These are phyloP conservation scores for Pascua guehoae DNA, from an alignment of 1,284 basidiomycete genomes.

Conservation along the genomic window DNA sequence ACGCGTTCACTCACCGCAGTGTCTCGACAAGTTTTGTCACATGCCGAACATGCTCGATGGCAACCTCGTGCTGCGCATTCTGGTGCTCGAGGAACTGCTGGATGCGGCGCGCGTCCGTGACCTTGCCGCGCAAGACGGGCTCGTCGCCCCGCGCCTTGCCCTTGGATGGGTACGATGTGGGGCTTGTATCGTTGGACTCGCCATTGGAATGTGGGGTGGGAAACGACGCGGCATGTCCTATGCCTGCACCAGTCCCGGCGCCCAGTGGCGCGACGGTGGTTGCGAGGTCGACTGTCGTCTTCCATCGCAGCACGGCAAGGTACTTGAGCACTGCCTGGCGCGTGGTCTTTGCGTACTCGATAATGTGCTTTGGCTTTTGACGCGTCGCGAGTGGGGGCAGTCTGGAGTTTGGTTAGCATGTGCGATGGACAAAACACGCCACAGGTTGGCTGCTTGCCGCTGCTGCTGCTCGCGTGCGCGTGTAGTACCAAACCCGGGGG, in stretches of 20 bases:
- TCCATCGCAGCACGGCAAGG: slow-evolving; percentile 45
- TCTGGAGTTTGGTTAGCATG: slow-evolving; percentile 6
- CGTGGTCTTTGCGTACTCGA: slow-evolving; percentile 40
- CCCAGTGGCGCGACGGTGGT: slow-evolving; percentile 1
- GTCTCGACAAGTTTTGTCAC: slow-evolving; percentile 32
- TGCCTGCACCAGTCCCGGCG: background rate
- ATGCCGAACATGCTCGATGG: slow-evolving; percentile 37
- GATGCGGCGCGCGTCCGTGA: slow-evolving; percentile 42
- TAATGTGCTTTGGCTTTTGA: slow-evolving; percentile 39
- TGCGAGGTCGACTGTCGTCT: slow-evolving; percentile 36
- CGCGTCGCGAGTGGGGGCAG: slow-evolving; percentile 20
- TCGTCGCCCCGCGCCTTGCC: slow-evolving; percentile 22
- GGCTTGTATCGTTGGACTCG: slow-evolving; percentile 37
- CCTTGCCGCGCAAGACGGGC: slow-evolving; percentile 26
- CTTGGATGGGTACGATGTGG: slow-evolving; percentile 20
- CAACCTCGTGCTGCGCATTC: slow-evolving; percentile 39
- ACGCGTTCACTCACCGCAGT: slow-evolving; percentile 27
- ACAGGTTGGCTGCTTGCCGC: background rate
- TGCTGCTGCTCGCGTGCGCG: background rate
- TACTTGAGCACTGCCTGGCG: slow-evolving; percentile 44
- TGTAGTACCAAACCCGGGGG: too few relatives aligned
- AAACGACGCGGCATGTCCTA: slow-evolving; percentile 22
- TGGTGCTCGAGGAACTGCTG: slow-evolving; percentile 42
- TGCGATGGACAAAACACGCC: too few relatives aligned
- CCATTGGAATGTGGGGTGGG: slow-evolving; percentile 41